Percentiles rank a stretch among this genome's conserved stretches.
Conservation (phyloP, 192 early-diverging fungal species). For the Gryganskiella cystojenkinii region DNA sequence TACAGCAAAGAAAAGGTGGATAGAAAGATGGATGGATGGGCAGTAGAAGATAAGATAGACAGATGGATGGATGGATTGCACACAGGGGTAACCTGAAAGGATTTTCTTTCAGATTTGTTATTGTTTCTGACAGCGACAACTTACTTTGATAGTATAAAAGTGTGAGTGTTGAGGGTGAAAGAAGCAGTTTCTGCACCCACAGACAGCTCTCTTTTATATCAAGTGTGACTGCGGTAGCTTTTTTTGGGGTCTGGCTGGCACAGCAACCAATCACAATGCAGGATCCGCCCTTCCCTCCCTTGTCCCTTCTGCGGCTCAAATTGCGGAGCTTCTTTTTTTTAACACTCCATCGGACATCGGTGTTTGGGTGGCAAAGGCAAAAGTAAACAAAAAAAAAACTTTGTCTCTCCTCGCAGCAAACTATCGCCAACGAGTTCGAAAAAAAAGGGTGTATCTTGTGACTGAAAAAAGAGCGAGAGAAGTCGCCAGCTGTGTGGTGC, state of each 20-base stretch:
- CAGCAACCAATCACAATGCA: slow-evolving; percentile 1
- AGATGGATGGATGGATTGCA: neutral
- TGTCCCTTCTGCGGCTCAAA: neutral
- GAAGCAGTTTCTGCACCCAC: slow-evolving; percentile 8
- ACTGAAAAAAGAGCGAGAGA: too few relatives aligned
- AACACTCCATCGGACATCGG: neutral
- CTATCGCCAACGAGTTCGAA: too few relatives aligned
- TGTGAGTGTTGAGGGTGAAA: slow-evolving; percentile 38
- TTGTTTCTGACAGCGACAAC: slow-evolving; percentile 1
- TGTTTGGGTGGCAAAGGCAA: too few relatives aligned
- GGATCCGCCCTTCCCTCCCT: neutral
- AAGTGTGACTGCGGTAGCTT: neutral
- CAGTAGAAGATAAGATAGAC: neutral
- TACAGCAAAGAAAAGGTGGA: slow-evolving; percentile 1
- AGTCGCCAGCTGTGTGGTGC: too few relatives aligned
- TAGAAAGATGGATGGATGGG: slow-evolving; percentile 34
- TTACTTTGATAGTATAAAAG: slow-evolving; percentile 40
- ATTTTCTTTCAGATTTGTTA: slow-evolving; percentile 1
- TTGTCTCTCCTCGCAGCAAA: too few relatives aligned
- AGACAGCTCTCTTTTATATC: neutral
- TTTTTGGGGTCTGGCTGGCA: too few relatives aligned
- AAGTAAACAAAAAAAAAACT: too few relatives aligned
- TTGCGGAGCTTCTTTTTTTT: neutral
- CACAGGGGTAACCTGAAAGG: neutral
- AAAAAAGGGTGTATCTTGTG: too few relatives aligned